phyloP scores from a whole-genome alignment of 495 filamentous ascomycete species.

The Penicillium alfredii region DNA sequence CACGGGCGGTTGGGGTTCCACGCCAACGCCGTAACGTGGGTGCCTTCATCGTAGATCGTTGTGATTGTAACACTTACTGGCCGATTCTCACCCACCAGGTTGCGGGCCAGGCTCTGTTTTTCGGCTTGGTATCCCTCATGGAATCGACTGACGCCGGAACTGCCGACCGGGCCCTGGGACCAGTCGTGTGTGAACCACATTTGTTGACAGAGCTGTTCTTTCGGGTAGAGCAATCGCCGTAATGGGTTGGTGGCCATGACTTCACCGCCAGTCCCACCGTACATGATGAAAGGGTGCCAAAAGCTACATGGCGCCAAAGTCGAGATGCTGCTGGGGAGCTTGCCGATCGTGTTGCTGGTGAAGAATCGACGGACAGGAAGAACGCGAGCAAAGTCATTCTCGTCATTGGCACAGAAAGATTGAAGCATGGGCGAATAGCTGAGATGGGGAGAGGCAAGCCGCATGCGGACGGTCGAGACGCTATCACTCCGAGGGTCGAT shows the following conservation, averaged over 20 bases:
- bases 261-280: constrained; percentile 52
- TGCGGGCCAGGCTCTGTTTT: constrained; percentile 29
- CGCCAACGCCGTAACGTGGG: constrained; percentile 48
- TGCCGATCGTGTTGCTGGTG: constrained; percentile 36
- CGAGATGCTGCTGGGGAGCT: constrained; percentile 33
- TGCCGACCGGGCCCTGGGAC: constrained; percentile 27
- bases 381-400: constrained; percentile 49
- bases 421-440: constrained; percentile 54
- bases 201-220: constrained; percentile 51
- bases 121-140: constrained; percentile 54
- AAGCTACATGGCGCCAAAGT: constrained; percentile 36
- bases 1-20: constrained; percentile 61
- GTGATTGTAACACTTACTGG: constrained; percentile 32
- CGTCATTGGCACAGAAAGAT: constrained; percentile 50
- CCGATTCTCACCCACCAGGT: constrained; percentile 27
- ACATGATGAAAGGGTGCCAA: constrained; percentile 50
- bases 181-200: constrained; percentile 61
- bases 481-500: constrained; percentile 43
- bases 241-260: constrained; percentile 53
- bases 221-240: constrained; percentile 46
- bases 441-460: constrained; percentile 43
- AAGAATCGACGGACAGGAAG: constrained; percentile 53
- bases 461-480: constrained; percentile 44
- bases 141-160: constrained; percentile 47
- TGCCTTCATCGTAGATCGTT: constrained; percentile 55